phyloP scores from a whole-genome alignment of 176 grass and related monocot genomes.

The Eleusine coracana region DNA sequence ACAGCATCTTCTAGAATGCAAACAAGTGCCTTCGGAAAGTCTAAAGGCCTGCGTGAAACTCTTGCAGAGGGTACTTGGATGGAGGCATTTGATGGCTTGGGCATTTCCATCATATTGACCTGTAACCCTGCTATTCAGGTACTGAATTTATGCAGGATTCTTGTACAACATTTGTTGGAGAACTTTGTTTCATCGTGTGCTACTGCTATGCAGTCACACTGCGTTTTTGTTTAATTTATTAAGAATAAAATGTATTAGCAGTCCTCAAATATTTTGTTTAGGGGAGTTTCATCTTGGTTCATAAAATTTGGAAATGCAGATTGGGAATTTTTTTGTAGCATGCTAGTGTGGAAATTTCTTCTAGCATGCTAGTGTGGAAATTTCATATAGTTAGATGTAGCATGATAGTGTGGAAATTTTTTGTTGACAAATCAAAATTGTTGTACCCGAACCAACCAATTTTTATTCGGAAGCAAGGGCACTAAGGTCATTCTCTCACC shows the following conservation, averaged over 20 bases:
- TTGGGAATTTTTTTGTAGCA: no score
- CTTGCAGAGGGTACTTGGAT: conserved; percentile 76
- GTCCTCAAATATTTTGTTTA: not conserved
- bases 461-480: no score
- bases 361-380: no score
- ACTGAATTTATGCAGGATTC: conserved; percentile 28
- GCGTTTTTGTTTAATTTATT: not conserved
- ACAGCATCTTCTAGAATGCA: conserved; percentile 97
- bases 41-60: conserved; percentile 82
- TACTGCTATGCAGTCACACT: not conserved
- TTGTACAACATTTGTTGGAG: not conserved
- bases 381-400: no score
- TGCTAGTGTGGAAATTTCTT: no score
- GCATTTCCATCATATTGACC: conserved; percentile 92
- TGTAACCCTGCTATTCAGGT: conserved; percentile 99
- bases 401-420: no score
- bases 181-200: conserved; percentile 19
- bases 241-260: not conserved
- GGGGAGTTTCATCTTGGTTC: not conserved
- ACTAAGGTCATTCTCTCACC: no score
- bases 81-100: conserved; percentile 90
- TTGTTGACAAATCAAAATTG: no score
- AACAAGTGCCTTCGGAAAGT: conserved; percentile 96
- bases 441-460: no score
- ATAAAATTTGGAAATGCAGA: not conserved